Percentiles rank a stretch among this genome's conserved stretches.
Conservation (phyloP, 1,284 basidiomycete species). For the Cystobasidium sp. region DNA sequence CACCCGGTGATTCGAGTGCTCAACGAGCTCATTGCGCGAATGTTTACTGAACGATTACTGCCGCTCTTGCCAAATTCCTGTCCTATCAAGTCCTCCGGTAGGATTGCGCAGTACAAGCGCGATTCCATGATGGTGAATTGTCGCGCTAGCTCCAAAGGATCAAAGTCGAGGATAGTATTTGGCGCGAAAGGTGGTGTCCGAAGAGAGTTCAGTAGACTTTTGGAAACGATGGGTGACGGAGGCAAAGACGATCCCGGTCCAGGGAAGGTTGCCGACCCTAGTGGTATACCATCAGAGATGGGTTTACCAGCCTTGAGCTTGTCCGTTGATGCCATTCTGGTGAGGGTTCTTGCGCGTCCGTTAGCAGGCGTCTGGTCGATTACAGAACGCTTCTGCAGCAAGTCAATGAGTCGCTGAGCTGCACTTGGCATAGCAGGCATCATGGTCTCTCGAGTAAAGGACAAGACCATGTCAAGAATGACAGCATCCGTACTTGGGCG, state of each 20-base stretch:
- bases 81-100: slow-evolving; percentile 58
- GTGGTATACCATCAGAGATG: slow-evolving; percentile 65
- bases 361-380: slow-evolving; percentile 53
- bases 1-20: slow-evolving; percentile 60
- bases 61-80: slow-evolving; percentile 55
- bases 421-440: slow-evolving; percentile 69
- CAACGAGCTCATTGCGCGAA: slow-evolving; percentile 58
- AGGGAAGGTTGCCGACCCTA: slow-evolving; percentile 57
- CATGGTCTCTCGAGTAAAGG: slow-evolving; percentile 69
- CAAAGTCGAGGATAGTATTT: slow-evolving; percentile 83
- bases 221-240: slow-evolving; percentile 76
- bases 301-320: slow-evolving; percentile 51
- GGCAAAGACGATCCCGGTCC: slow-evolving; percentile 51
- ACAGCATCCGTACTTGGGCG: slow-evolving; percentile 61
- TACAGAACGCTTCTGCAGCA: slow-evolving; percentile 66
- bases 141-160: slow-evolving; percentile 66
- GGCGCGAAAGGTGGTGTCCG: slow-evolving; percentile 63
- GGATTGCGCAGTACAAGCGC: slow-evolving; percentile 56
- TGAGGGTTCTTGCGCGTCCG: slow-evolving; percentile 51
- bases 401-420: slow-evolving; percentile 71
- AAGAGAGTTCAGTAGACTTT: slow-evolving; percentile 66
- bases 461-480: slow-evolving; percentile 64
- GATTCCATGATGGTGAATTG: slow-evolving; percentile 61
- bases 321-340: slow-evolving; percentile 55
- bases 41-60: slow-evolving; percentile 43